These are phyloP conservation scores for Viridothelium virens DNA, from an alignment of 495 filamentous ascomycete genomes.

Conservation along the genomic window DNA sequence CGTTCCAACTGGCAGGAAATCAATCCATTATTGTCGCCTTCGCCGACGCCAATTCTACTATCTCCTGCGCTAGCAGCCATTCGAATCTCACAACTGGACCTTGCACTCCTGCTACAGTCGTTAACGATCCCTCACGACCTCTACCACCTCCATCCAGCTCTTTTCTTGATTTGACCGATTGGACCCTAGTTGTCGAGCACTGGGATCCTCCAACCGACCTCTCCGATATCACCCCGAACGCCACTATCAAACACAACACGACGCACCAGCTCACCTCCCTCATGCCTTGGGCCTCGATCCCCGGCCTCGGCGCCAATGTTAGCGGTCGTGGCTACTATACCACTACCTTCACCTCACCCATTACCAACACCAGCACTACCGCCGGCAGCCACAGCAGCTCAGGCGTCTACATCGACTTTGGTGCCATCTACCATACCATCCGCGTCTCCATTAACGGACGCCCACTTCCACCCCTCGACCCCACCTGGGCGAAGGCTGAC, in stretches of 20 bases:
- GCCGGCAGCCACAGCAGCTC: not conserved
- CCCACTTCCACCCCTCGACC: constrained; percentile 22
- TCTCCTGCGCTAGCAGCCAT: not conserved
- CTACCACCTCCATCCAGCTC: not conserved
- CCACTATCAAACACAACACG: constrained; percentile 15
- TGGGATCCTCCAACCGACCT: constrained; percentile 20
- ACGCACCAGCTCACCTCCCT: constrained; percentile 18
- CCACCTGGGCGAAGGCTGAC: constrained; percentile 17
- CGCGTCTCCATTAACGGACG: constrained; percentile 21
- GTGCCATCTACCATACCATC: constrained; percentile 20
- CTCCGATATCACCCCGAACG: constrained; percentile 10
- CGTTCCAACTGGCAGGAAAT: constrained; percentile 20
- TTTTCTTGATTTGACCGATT: constrained; percentile 18
- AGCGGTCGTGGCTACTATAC: constrained; percentile 24
- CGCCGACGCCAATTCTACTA: constrained; percentile 3
- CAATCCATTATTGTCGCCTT: constrained; percentile 24
- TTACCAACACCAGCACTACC: not conserved
- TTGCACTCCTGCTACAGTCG: constrained; percentile 10
- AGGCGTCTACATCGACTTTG: constrained; percentile 19
- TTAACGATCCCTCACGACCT: constrained; percentile 9
- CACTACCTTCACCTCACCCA: constrained; percentile 20
- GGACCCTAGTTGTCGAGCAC: constrained; percentile 22
- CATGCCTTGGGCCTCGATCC: constrained; percentile 19
- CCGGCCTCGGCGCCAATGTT: constrained; percentile 11
- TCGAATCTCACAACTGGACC: constrained; percentile 10